These are phyloP conservation scores for Cairneyella variabilis DNA, from an alignment of 495 filamentous ascomycete species.

Conservation along the genomic window DNA sequence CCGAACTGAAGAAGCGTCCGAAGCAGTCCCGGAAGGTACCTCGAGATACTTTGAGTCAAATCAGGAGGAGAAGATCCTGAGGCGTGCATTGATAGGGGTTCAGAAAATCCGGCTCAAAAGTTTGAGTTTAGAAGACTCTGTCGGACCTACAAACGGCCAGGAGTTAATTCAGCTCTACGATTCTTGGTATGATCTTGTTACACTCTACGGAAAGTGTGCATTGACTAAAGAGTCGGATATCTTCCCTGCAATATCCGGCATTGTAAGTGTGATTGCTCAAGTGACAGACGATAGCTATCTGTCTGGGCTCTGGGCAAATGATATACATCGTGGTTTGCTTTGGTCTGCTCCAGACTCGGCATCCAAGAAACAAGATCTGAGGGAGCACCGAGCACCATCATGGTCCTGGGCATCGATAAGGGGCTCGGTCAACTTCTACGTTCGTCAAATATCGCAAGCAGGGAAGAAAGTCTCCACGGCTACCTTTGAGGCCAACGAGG, in stretches of 20 bases:
- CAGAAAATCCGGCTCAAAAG: no score
- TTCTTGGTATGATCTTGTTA: constrained; percentile 2
- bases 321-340: not conserved
- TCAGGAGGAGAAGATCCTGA: no score
- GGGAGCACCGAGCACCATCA: not conserved
- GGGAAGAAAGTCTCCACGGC: not conserved
- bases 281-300: not conserved
- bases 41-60: no score
- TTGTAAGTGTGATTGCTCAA: not conserved
- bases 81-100: no score
- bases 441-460: not conserved
- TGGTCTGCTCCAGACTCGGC: not conserved
- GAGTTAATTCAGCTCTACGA: not conserved
- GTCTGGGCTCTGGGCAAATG: not conserved
- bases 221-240: not conserved
- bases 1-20: not conserved
- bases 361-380: not conserved
- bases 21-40: not conserved
- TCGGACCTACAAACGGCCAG: not conserved
- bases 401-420: not conserved
- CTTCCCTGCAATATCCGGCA: constrained; percentile 1
- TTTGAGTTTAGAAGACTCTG: no score
- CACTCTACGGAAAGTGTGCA: not conserved
- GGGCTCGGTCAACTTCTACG: not conserved
- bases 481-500: not conserved